Evolutionary conservation across 345 rosid species (phyloP), one percentile per base, ranked within the genome.

Genomic region (Hevea brasiliensis): DNA sequence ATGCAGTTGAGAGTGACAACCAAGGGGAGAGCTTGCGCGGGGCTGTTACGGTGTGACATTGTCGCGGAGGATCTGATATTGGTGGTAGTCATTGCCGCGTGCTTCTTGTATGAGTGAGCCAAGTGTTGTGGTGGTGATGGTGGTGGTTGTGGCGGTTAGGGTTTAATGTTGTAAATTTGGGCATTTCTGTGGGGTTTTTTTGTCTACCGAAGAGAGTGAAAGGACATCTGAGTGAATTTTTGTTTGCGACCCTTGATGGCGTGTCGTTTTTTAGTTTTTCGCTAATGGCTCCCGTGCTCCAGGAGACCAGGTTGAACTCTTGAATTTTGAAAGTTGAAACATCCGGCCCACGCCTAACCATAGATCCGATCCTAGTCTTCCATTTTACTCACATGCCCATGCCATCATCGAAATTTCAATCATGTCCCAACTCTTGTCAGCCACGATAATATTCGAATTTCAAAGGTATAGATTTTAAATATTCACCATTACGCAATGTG

Each of bases 1-100:
- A 96, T 77, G 85, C 98, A 96, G 89, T 91, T 96, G 82, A 96
- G 97, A 58, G 94, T 81, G 61, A 88, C 90, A 47, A 93, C 95
- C 29, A 79, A 75, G 55, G 97, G 94, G 29, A 83, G 86, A 15
- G 73, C 53, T 20, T 91, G 74, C 21, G 86, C 47, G 27, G 88
- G 78, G 65, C 60, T 76, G 67, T 70, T 80, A 67, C 83, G 87
- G 78, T 73, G 90, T 32, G 90, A 63, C 77, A 73, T 73, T 73
- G 77, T 69, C 3, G 67, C 77, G 70, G 87, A 78, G 41, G 91
- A 84, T 84, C 89, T 81, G 73, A 76, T 53, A 66, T 58, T 58
- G 61, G 67, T 27, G 55, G 61, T 72, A 77, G 65, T 78, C 78
- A 74, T 55, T 51, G 56, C 15, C 58, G 50, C 40, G 61, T 47